These are phyloP conservation scores for Podospora comata DNA, from an alignment of 495 filamentous ascomycete genomes.

Conservation along the genomic window DNA sequence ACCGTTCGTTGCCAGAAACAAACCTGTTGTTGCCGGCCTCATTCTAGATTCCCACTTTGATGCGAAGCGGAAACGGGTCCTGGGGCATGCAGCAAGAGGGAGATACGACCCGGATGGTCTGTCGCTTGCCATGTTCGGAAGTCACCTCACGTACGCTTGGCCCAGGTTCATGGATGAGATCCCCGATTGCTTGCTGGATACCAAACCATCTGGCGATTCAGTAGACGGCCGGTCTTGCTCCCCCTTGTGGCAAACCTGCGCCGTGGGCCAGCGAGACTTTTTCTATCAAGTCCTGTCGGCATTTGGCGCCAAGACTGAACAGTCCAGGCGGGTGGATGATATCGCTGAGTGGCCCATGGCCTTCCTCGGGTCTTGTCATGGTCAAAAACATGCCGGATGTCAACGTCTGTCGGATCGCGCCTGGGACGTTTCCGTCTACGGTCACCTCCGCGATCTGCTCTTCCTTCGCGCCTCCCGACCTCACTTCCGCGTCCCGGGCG, in stretches of 20 bases:
- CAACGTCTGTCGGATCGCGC: background rate
- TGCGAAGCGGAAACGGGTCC: conserved; percentile 34
- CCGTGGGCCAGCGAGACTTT: conserved; percentile 43
- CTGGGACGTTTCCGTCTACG: background rate
- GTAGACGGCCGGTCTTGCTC: conserved; percentile 38
- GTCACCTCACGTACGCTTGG: conserved; percentile 47
- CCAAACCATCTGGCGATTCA: conserved; percentile 29
- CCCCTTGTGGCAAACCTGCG: conserved; percentile 40
- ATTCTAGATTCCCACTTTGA: conserved; percentile 45
- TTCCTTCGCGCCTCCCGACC: background rate
- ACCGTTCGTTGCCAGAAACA: conserved; percentile 31
- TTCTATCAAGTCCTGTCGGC: conserved; percentile 44
- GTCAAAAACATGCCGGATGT: conserved; percentile 20
- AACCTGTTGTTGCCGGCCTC: conserved; percentile 45
- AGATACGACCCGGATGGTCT: conserved; percentile 40
- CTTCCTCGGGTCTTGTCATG: conserved; percentile 23
- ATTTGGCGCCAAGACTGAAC: conserved; percentile 37
- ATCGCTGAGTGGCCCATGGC: conserved; percentile 38
- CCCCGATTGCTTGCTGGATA: conserved; percentile 33
- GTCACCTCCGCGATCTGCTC: background rate
- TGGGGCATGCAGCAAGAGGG: conserved; percentile 45
- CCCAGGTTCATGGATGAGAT: conserved; percentile 43
- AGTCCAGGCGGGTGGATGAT: conserved; percentile 42
- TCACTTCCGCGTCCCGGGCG: background rate
- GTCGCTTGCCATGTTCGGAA: conserved; percentile 48